Percentiles rank a stretch among this genome's conserved stretches.
phyloP scores from a whole-genome alignment of 2,329 filamentous ascomycete genomes.

The Cladorrhinum sp. region DNA sequence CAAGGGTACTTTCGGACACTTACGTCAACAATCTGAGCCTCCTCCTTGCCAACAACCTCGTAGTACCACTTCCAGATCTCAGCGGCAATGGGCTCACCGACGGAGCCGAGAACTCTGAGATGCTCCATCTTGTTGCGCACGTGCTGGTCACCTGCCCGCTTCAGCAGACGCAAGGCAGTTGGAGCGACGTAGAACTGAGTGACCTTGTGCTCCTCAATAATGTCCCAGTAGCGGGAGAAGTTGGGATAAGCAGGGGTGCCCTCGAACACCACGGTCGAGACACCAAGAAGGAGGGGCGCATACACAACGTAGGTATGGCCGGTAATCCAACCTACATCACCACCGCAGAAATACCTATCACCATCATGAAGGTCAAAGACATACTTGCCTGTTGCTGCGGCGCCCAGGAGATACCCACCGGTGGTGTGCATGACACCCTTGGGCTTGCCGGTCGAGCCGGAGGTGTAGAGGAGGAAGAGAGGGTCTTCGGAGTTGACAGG shows the following conservation, averaged over 20 bases:
- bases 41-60: conserved; percentile 88
- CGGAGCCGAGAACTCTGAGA: conserved; percentile 85
- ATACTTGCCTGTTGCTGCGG: conserved; percentile 93
- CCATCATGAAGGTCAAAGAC: conserved; percentile 96
- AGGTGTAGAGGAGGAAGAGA: conserved; percentile 96
- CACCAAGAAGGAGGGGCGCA: conserved; percentile 86
- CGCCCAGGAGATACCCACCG: conserved; percentile 89
- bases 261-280: conserved; percentile 95
- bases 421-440: conserved; percentile 99
- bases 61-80: conserved; percentile 99
- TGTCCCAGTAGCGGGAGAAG: conserved; percentile 98
- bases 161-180: conserved; percentile 86
- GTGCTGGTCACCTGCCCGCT: conserved; percentile 91
- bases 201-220: conserved; percentile 90
- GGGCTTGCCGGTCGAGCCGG: conserved; percentile 95
- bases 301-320: conserved; percentile 99
- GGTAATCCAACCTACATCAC: conserved; percentile 98
- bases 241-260: conserved; percentile 96
- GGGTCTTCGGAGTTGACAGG: conserved; percentile 91
- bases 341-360: conserved; percentile 95
- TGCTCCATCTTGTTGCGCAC: conserved; percentile 87
- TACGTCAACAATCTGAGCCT: conserved; percentile 91
- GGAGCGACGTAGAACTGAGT: conserved; percentile 99
- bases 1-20: conserved; percentile 40
- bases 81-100: conserved; percentile 94